Evolutionary conservation across 306 rosid genomes (phyloP).

Genomic region (Geum urbanum): DNA sequence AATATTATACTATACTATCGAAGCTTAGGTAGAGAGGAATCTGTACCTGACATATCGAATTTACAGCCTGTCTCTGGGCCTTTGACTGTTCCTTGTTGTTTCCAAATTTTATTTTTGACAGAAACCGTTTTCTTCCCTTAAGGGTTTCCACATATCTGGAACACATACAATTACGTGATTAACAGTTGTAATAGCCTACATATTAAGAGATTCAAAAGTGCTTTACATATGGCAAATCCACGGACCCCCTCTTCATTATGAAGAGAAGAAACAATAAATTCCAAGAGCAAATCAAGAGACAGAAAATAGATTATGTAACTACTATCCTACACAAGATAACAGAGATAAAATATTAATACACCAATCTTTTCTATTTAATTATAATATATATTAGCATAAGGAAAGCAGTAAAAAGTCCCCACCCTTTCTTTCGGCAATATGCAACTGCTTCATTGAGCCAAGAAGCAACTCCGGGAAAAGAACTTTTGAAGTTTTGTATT

Average conservation of each 20-base stretch:
- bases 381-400: conserved; percentile 3
- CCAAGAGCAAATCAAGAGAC: neutral
- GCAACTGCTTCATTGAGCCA: conserved; percentile 83
- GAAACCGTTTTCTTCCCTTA: conserved; percentile 79
- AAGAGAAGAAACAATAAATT: neutral
- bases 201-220: conserved; percentile 1
- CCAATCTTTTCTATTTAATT: conserved; percentile 4
- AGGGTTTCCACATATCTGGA: conserved; percentile 78
- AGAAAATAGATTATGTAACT: neutral
- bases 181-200: conserved; percentile 2
- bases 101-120: conserved; percentile 83
- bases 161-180: conserved; percentile 20
- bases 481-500: conserved; percentile 69
- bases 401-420: conserved; percentile 25
- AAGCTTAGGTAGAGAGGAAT: conserved; percentile 9
- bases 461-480: conserved; percentile 90
- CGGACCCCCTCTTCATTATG: neutral
- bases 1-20: neutral
- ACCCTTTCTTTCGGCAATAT: conserved; percentile 77
- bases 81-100: conserved; percentile 64
- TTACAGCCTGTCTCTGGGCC: conserved; percentile 97
- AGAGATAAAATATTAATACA: neutral
- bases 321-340: neutral
- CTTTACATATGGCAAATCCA: neutral
- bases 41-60: conserved; percentile 89